Conservation (phyloP, 345 rosid genomes). For the Citrus sinensis region DNA sequence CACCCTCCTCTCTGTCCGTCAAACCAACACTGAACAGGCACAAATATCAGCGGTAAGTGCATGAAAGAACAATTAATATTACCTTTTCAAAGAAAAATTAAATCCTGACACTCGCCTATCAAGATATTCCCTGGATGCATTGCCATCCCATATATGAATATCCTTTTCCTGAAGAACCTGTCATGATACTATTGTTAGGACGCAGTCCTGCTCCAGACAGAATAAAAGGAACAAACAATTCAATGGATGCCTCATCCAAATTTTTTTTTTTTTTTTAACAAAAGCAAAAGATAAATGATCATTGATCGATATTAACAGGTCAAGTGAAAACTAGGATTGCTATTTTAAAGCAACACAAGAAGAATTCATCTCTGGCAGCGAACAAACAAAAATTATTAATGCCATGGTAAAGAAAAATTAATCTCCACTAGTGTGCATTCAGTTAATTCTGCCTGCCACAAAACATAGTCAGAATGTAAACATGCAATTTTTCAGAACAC, state of each 20-base stretch:
- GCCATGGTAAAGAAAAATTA: neutral
- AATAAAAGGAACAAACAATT: neutral
- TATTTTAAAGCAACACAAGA: neutral
- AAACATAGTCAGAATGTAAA: neutral
- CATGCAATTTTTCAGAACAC: neutral
- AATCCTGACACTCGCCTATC: conserved; percentile 48
- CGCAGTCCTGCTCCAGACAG: neutral
- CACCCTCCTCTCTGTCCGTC: conserved; percentile 86
- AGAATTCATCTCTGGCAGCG: neutral
- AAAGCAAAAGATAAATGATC: neutral
- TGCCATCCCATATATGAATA: conserved; percentile 93
- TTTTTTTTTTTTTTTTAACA: neutral
- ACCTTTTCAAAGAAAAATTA: neutral
- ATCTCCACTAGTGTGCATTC: neutral
- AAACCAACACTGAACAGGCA: conserved; percentile 63
- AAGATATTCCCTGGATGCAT: conserved; percentile 91
- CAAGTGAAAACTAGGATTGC: neutral
- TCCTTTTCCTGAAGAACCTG: conserved; percentile 96
- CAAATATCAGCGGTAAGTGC: conserved; percentile 8
- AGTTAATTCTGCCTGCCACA: neutral
- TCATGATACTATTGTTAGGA: conserved; percentile 13
- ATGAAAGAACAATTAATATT: neutral
- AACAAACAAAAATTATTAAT: neutral
- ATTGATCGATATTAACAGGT: neutral
- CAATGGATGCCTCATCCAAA: neutral